Evolutionary conservation across 2,329 filamentous ascomycete species (phyloP).

Genomic region (Neofusicoccum parvum): DNA sequence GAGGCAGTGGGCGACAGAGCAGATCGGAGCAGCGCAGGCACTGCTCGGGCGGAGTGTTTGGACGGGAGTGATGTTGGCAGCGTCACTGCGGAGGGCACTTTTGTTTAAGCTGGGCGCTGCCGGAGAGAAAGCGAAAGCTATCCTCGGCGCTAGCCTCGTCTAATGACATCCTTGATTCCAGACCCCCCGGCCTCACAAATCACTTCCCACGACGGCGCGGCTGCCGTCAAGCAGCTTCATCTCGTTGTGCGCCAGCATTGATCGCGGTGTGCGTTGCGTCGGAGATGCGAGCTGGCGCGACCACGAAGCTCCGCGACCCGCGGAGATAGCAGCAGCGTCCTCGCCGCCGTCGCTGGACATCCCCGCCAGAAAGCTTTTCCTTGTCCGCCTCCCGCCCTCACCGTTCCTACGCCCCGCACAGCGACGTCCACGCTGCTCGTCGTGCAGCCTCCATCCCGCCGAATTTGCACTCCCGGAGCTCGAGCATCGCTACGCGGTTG

Average conservation of each 20-base stretch:
- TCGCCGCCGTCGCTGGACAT: background rate
- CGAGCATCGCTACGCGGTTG: too few species aligned
- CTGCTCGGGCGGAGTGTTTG: background rate
- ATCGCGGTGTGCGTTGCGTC: background rate
- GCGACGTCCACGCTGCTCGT: too few species aligned
- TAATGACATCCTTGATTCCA: conserved; percentile 17
- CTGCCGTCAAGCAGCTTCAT: background rate
- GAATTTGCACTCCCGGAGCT: too few species aligned
- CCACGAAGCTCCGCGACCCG: background rate
- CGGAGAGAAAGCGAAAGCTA: conserved; percentile 18
- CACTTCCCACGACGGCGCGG: background rate
- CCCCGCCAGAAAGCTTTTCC: too few species aligned
- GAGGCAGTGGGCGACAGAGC: conserved; percentile 14
- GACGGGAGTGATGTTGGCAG: background rate
- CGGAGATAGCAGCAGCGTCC: conserved; percentile 6
- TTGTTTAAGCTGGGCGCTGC: conserved; percentile 20
- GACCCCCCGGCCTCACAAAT: conserved; percentile 16
- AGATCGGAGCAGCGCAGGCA: conserved; percentile 4
- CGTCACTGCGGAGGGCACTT: conserved; percentile 7
- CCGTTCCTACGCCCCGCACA: too few species aligned
- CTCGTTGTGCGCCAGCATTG: background rate
- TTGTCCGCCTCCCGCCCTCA: too few species aligned
- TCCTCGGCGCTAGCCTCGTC: conserved; percentile 15
- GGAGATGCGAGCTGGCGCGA: background rate
- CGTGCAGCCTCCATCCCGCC: too few species aligned